Evolutionary conservation across 768 basidiomycete species (phyloP), one percentile per base, ranked within the genome.

Genomic region (Podaxis carcinomalis): DNA sequence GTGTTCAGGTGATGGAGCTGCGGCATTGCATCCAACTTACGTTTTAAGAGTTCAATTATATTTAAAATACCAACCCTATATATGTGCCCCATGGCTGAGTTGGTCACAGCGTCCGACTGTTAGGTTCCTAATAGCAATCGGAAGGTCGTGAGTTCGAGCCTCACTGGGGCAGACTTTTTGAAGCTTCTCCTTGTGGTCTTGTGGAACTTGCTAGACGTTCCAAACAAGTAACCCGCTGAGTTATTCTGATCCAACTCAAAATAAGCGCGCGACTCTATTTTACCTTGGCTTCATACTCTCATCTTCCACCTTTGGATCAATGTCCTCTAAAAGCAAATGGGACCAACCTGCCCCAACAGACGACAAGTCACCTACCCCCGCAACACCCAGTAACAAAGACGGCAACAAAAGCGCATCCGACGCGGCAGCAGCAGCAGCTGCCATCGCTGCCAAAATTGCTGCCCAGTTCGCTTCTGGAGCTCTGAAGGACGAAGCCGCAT

Each of bases 381-480:
- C 77, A 2, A 70, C 72, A 3, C 21, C 7, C 37, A 36, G 47
- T 21, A 21, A 35, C 56, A 28, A 32, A 40, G 35, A 70, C 47
- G 68, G 71, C 1, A 50, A 32, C 40, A 84, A 85, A 68, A 78
- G 74, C 16, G 84, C 86, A 1, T 77, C 80, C 0, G 84, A 85
- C 57, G 86, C 86, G 1, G 85, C 86, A 6, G 75, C 75, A 0
- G 73, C 72, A 0, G 86, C 87, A 0, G 88, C 88, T 2, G 90
- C 91, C 55, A 91, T 92, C 60, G 90, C 92, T 59, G 92, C 93
- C 64, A 92, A 92, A 80, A 93, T 95, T 71, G 92, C 93, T 11
- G 92, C 90, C 0, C 88, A 90, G 68, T 88, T 90, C 54, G 78
- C 78, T 42, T 72, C 73, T 70, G 58, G 77, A 64, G 60, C 76